Conservation (phyloP, 202 grass and related monocot genomes). For the Dendrocalamus latiflorus region DNA sequence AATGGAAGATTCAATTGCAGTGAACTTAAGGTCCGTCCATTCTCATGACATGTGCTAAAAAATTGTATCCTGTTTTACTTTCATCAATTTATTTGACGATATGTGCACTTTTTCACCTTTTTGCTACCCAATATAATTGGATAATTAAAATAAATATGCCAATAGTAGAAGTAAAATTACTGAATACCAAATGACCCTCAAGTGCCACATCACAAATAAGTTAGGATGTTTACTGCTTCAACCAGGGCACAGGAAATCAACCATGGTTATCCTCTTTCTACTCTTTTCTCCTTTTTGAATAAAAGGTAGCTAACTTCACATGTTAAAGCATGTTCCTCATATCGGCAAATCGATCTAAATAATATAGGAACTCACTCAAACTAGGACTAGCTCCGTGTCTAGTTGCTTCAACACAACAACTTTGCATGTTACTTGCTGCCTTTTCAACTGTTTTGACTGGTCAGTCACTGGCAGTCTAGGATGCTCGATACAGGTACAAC, state of each 20-base stretch:
- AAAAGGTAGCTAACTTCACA: background rate
- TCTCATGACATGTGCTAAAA: background rate
- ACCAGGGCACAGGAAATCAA: background rate
- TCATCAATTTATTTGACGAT: background rate
- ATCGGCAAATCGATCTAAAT: background rate
- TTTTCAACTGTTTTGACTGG: background rate
- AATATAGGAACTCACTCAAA: background rate
- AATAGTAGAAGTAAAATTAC: background rate
- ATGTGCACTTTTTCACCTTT: background rate
- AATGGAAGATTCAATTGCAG: conserved; percentile 99
- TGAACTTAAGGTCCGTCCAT: conserved; percentile 80
- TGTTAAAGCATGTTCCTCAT: background rate
- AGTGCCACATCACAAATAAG: conserved; percentile 1
- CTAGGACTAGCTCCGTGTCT: background rate
- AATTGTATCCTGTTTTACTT: background rate
- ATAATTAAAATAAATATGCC: background rate
- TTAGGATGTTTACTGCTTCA: background rate
- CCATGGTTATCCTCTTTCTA: background rate
- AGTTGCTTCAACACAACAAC: background rate
- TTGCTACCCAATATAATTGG: background rate
- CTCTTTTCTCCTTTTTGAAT: background rate
- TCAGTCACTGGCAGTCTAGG: too few relatives aligned
- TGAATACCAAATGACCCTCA: conserved; percentile 4
- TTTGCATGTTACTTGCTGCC: background rate
- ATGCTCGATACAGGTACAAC: too few relatives aligned